Conservation (phyloP, 2,329 filamentous ascomycete genomes). For the Trichoderma atrobrunneum region DNA sequence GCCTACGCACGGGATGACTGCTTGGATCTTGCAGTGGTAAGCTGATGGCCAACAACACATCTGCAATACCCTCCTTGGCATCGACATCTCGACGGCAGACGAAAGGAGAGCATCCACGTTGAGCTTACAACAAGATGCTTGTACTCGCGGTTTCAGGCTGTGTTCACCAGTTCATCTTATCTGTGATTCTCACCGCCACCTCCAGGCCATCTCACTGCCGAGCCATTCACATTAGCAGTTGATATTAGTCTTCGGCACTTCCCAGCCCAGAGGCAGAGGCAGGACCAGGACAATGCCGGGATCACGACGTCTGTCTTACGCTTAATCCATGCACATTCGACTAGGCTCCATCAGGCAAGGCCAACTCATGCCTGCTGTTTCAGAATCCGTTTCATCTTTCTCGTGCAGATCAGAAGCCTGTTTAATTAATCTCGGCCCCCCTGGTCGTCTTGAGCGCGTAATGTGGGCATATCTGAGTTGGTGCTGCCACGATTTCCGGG, state of each 20-base stretch:
- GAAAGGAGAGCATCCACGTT: neutral
- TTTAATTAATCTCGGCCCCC: neutral
- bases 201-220: neutral
- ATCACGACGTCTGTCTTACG: neutral
- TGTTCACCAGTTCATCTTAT: neutral
- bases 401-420: constrained; percentile 2
- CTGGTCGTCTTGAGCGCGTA: neutral
- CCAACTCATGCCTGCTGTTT: constrained; percentile 5
- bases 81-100: too few relatives aligned
- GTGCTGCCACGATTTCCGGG: neutral
- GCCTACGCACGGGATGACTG: neutral
- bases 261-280: neutral
- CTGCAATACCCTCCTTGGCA: neutral
- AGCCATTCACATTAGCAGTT: neutral
- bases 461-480: neutral
- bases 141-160: neutral
- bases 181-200: neutral
- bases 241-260: neutral
- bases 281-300: neutral
- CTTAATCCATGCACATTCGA: neutral
- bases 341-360: neutral
- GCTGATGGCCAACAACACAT: neutral
- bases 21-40: neutral
- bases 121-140: neutral
- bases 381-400: constrained; percentile 13